Conservation (phyloP, 176 grass and related monocot species). For the Elymus sibiricus region DNA sequence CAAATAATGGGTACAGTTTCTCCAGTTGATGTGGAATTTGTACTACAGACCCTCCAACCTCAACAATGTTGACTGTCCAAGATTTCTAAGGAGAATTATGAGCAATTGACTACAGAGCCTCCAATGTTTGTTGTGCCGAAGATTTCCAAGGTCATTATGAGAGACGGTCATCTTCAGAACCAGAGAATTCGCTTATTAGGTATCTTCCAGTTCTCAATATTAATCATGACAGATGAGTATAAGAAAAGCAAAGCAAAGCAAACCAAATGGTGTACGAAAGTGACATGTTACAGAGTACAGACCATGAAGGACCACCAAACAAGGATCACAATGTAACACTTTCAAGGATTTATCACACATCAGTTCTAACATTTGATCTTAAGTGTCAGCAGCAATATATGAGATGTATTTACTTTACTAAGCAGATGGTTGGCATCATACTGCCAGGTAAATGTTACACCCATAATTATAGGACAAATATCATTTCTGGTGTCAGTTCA, state of each 20-base stretch:
- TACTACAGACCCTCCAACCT: not conserved
- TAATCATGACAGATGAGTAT: not conserved
- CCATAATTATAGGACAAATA: not conserved
- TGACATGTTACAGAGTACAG: not conserved
- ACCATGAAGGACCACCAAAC: not conserved
- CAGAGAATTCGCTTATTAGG: not conserved
- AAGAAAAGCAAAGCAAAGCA: not conserved
- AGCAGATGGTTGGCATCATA: not conserved
- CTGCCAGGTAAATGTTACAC: not conserved
- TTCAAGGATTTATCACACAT: not conserved
- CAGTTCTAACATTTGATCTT: not conserved
- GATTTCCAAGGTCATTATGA: not conserved
- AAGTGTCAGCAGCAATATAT: not conserved
- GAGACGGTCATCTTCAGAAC: not conserved
- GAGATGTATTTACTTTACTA: not conserved
- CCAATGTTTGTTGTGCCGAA: not conserved
- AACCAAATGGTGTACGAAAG: constrained; percentile 13
- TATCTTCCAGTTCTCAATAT: not conserved
- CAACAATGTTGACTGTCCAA: not conserved
- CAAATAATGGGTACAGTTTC: not conserved
- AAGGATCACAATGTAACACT: constrained; percentile 2
- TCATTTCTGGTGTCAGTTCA: not conserved
- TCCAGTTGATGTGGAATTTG: not conserved
- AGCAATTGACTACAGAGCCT: not conserved
- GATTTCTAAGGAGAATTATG: not conserved